A percentile compares a stretch with the other conserved stretches of the same genome.
These are phyloP conservation scores for Zymoseptoria passerinii DNA, from an alignment of 2,329 filamentous ascomycete species.

Conservation along the genomic window DNA sequence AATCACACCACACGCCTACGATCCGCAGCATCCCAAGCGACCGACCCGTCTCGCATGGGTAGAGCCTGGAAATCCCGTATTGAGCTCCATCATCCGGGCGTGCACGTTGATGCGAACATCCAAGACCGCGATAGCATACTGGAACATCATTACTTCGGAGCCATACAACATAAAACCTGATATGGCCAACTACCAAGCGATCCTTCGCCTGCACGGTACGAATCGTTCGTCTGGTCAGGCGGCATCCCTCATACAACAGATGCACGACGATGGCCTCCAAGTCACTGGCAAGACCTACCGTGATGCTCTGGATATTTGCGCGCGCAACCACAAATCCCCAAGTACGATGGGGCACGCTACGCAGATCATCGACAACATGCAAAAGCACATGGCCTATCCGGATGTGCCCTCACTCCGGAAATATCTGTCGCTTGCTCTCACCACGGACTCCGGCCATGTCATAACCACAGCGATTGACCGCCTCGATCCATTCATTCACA, in stretches of 20 bases:
- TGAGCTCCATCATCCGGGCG: conserved; percentile 62
- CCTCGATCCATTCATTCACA: conserved; percentile 17
- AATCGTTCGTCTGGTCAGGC: conserved; percentile 58
- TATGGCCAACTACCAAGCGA: conserved; percentile 57
- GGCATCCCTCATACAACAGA: conserved; percentile 47
- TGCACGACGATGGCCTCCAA: conserved; percentile 22
- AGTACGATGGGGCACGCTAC: conserved; percentile 58
- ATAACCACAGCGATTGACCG: conserved; percentile 22
- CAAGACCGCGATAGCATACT: conserved; percentile 64
- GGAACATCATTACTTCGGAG: conserved; percentile 58
- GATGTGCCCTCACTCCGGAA: conserved; percentile 46
- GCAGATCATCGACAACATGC: conserved; percentile 58
- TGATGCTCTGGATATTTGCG: conserved; percentile 65
- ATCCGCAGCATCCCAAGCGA: conserved; percentile 7
- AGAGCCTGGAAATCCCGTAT: conserved; percentile 44
- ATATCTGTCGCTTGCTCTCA: conserved; percentile 51
- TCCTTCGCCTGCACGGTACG: conserved; percentile 58
- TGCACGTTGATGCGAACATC: conserved; percentile 54
- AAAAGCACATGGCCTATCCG: conserved; percentile 34
- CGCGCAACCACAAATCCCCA: conserved; percentile 68
- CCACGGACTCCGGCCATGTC: conserved; percentile 27
- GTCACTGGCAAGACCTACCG: conserved; percentile 50
- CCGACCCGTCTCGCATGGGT: conserved; percentile 33
- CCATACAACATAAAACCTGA: conserved; percentile 62
- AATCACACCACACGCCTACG: conserved; percentile 12